These are phyloP conservation scores for Saturnispora ahearnii DNA, from an alignment of 805 yeast species.

Conservation along the genomic window DNA sequence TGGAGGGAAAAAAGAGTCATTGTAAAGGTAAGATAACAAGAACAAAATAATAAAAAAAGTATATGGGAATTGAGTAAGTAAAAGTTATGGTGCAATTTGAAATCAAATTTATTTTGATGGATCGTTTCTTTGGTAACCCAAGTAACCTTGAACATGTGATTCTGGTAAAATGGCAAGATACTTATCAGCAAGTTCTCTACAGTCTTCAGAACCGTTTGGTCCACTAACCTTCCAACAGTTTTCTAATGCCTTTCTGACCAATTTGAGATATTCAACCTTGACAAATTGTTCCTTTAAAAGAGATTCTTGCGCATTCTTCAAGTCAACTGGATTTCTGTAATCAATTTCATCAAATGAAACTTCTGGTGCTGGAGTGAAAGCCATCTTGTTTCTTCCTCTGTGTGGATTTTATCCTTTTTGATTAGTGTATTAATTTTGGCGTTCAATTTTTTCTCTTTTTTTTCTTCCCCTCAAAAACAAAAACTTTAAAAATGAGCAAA, in stretches of 20 bases:
- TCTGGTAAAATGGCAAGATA: constrained; percentile 70
- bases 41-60: background rate
- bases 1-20: background rate
- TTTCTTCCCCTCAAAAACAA: background rate
- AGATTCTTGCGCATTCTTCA: constrained; percentile 67
- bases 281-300: constrained; percentile 75
- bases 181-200: constrained; percentile 68
- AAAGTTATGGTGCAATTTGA: background rate
- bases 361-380: constrained; percentile 41
- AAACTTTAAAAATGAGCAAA: background rate
- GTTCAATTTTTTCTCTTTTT: background rate
- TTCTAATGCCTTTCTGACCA: constrained; percentile 65
- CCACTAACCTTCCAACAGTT: constrained; percentile 55
- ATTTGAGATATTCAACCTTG: constrained; percentile 55
- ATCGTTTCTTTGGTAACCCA: constrained; percentile 85
- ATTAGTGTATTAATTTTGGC: background rate
- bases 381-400: constrained; percentile 5
- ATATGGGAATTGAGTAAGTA: background rate
- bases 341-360: constrained; percentile 81
- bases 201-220: constrained; percentile 67
- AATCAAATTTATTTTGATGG: constrained; percentile 48
- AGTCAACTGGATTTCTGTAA: constrained; percentile 54
- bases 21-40: background rate
- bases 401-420: background rate
- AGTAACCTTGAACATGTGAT: constrained; percentile 60